Evolutionary conservation across 345 rosid species (phyloP).

Genomic region (Brassica napus): DNA sequence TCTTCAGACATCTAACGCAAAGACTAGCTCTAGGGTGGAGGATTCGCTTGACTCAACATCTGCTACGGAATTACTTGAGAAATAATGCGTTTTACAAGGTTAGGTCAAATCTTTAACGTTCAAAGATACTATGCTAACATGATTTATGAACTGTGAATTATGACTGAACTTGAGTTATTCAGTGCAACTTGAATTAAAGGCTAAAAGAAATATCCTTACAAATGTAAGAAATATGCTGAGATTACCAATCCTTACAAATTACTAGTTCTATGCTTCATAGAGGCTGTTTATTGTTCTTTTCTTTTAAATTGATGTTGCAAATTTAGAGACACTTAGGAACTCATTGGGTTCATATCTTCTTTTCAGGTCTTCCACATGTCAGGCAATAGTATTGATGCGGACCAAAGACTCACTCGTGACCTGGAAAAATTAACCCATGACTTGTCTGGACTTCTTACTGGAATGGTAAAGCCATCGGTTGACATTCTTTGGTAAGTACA

Average conservation of each 20-base stretch:
- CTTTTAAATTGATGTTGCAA: constrained; percentile 11
- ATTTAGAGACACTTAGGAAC: constrained; percentile 5
- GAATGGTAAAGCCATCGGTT: constrained; percentile 98
- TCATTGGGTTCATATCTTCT: constrained; percentile 19
- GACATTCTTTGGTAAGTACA: constrained; percentile 87
- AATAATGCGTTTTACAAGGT: constrained; percentile 98
- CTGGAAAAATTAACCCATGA: constrained; percentile 83
- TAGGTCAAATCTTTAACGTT: constrained; percentile 24
- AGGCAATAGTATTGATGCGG: constrained; percentile 84
- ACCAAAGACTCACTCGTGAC: constrained; percentile 95
- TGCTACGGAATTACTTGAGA: constrained; percentile 81
- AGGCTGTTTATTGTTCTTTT: constrained; percentile 8
- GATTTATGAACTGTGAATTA: constrained; percentile 11
- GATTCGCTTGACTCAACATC: constrained; percentile 85
- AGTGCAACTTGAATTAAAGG: neutral
- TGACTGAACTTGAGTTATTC: constrained; percentile 6
- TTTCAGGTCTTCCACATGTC: constrained; percentile 87
- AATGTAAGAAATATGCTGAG: neutral
- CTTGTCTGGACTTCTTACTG: constrained; percentile 89
- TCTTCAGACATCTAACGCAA: constrained; percentile 75
- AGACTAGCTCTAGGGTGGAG: constrained; percentile 96
- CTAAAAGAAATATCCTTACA: neutral
- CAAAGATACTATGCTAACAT: neutral
- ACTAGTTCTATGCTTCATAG: constrained; percentile 3
- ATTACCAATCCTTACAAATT: neutral